Conservation (phyloP, 2,329 filamentous ascomycete species). For the Fusarium irregulare region DNA sequence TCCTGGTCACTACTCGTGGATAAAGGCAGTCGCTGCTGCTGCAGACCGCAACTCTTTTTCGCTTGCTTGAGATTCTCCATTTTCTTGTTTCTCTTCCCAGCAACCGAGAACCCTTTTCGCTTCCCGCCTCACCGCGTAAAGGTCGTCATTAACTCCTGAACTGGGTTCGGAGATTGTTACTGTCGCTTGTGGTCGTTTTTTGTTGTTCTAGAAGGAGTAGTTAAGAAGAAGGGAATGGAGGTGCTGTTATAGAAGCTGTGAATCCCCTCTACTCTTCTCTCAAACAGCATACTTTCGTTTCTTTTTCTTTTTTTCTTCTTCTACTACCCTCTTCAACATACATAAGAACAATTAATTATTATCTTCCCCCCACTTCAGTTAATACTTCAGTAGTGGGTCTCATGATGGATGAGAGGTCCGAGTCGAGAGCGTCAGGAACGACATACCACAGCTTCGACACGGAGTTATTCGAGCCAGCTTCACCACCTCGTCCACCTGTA, state of each 20-base stretch:
- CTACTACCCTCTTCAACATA: not conserved
- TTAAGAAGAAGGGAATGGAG: slow-evolving; percentile 23
- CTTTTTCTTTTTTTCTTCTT: not conserved
- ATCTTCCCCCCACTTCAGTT: not conserved
- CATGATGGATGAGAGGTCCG: slow-evolving; percentile 52
- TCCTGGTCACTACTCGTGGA: not conserved
- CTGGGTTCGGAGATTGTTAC: slow-evolving; percentile 41
- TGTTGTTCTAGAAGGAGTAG: not conserved
- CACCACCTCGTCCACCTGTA: slow-evolving; percentile 43
- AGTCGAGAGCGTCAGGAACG: slow-evolving; percentile 59
- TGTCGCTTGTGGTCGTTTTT: slow-evolving; percentile 8
- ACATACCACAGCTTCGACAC: slow-evolving; percentile 67
- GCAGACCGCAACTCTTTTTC: slow-evolving; percentile 46
- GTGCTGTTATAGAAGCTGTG: slow-evolving; percentile 24
- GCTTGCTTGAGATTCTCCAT: not conserved
- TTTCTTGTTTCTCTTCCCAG: slow-evolving; percentile 29
- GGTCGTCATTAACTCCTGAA: slow-evolving; percentile 7
- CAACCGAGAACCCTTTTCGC: slow-evolving; percentile 28
- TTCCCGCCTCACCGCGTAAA: slow-evolving; percentile 41
- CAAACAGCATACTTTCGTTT: slow-evolving; percentile 11
- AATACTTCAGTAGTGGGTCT: not conserved
- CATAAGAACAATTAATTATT: slow-evolving; percentile 6
- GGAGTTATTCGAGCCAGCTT: slow-evolving; percentile 59
- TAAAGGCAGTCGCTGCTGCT: slow-evolving; percentile 4
- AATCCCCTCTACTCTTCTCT: slow-evolving; percentile 23